Base-by-base conservation (phyloP, 768 basidiomycete genomes). In the Zangia roseola region DNA sequence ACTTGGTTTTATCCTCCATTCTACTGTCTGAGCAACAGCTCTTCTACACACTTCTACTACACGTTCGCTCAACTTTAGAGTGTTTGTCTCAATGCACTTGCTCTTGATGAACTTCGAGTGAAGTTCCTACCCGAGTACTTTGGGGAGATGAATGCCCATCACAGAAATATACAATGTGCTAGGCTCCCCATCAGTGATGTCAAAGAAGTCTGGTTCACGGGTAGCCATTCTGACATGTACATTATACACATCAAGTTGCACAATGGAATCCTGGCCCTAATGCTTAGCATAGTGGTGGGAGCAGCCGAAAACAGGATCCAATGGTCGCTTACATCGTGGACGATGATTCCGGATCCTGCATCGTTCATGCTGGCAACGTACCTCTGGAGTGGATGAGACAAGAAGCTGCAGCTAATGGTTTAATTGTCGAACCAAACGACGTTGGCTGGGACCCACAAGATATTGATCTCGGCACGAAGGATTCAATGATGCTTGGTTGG, bases 111-210 rank as follows among this genome's bases (percentile, higher is more conserved):
- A 40, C 23, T 14, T 40, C 45, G 45, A 9, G 45, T 47, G 28
- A 47, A 47, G 17, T 40, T 40, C 40, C n/a, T 40, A 10, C 40
- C 40, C 6, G 40, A 40, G n/a, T 40, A 47, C 31, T 37, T 44
- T 13, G 13, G 2, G 17, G 49, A 44, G 24, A n/a, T 49, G 23
- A 43, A 49, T 17, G 48, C 21, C 16, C 24, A 38, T 3, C n/a
- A 16, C 16, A n/a, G n/a, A 6, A 37, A 37, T 35, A 23, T 8
- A 14, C 16, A 37, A 3, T 20, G 13, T 5, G 35, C 6, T 3
- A 8, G 26, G 10, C 1, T 8, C 8, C 17, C 10, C 2, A n/a
- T 21, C 10, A 5, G 40, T 26, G 25, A 36, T 10, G 26, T 48
- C 17, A 19, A 41, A 16, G 40, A 41, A 24, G 25, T 41, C 8